Base-by-base conservation (phyloP, 345 rosid species). In the Acer saccharum region DNA sequence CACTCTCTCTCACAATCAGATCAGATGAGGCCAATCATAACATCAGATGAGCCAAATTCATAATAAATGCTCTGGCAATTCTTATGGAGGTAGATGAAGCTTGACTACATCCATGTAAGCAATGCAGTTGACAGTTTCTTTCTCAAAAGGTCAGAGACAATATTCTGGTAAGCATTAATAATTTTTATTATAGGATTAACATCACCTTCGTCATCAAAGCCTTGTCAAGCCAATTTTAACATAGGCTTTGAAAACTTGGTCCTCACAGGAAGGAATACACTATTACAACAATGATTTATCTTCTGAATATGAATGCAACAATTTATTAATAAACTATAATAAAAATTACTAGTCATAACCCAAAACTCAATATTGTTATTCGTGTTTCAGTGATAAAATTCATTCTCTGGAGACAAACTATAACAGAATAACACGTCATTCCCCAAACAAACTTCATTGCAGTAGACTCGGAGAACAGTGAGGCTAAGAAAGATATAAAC, bases 81-180 rank as follows among this genome's bases (percentile, higher is more conserved):
- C 71, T 41, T n/a, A 41, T 67, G 71, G 71, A 18, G 54, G 29
- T n/a, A 43, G 43, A 41, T 27, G 23, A 68, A 43, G 71, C 27
- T 68, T 39, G 71, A 35, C 48, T 68, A 43, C 21, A 35, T 39
- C 10, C 7, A 21, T 21, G 52, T 18, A 67, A 17, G 52, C 54
- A 68, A 9, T 20, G 25, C 43, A 41, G 29, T 23, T 41, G 17
- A 43, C 3, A 4, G 43, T 73, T 61, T 44, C 57, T 43, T 62
- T 21, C 60, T 44, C 18, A 20, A 73, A 44, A 16, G 58, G 76
- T 35, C 35, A 41, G 17, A 23, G 16, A 20, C 20, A 61, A 61
- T 10, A 0, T 43, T 60, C 10, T 9, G 21, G 41, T 25, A 62
- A 61, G 41, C 41, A 9, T 44, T 21, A 39, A 60, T 35, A 65